These are phyloP conservation scores for Boletus sensibilis DNA, from an alignment of 768 basidiomycete species.

Conservation along the genomic window DNA sequence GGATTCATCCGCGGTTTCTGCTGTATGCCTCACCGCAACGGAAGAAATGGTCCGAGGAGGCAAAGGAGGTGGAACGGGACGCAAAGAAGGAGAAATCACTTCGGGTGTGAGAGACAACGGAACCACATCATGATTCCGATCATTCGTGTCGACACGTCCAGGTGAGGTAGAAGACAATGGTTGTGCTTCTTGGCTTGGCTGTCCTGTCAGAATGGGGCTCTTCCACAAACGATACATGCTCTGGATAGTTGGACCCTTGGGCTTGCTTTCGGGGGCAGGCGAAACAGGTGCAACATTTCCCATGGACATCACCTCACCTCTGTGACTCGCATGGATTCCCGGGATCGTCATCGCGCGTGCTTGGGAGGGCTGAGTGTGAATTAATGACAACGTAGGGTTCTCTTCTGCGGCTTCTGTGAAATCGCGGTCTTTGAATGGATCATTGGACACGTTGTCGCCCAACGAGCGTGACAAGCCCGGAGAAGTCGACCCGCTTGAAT, in stretches of 20 bases:
- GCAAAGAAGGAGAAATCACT: constrained; percentile 21
- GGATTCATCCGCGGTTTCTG: constrained; percentile 26
- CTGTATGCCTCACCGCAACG: constrained; percentile 29
- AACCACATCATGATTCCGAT: constrained; percentile 30
- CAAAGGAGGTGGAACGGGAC: constrained; percentile 37
- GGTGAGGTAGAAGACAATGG: constrained; percentile 7
- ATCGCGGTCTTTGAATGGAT: constrained; percentile 33
- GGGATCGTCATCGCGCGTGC: constrained; percentile 85
- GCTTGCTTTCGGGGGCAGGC: constrained; percentile 37
- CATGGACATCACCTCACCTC: constrained; percentile 84
- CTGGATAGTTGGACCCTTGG: constrained; percentile 56
- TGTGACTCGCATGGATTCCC: constrained; percentile 81
- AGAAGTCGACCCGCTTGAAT: constrained; percentile 28
- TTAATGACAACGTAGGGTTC: constrained; percentile 44
- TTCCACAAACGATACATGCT: constrained; percentile 78
- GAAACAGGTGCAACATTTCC: constrained; percentile 63
- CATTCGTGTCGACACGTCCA: constrained; percentile 13
- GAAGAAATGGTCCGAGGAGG: constrained; percentile 42
- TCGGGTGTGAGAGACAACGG: constrained; percentile 31
- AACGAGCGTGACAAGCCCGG: constrained; percentile 36
- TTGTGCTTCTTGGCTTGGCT: constrained; percentile 19
- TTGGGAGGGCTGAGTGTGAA: constrained; percentile 70
- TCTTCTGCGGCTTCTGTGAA: constrained; percentile 31
- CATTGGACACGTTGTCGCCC: constrained; percentile 26
- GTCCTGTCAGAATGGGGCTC: constrained; percentile 41